Conservation (phyloP, 23 red algal species). For the Gracilaria vermiculophylla region DNA sequence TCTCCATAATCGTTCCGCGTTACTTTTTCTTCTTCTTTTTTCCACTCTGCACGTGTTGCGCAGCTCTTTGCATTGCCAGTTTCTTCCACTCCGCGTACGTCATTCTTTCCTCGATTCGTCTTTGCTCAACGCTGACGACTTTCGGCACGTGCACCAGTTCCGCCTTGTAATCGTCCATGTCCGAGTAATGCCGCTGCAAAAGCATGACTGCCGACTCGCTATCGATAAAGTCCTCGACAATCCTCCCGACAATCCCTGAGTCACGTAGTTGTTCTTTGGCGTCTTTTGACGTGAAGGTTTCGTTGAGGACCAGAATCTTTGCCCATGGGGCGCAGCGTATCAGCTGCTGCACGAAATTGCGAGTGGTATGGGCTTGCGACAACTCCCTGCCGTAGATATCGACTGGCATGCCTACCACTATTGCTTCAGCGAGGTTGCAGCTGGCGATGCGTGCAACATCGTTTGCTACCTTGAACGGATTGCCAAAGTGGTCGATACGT, state of each 20-base stretch:
- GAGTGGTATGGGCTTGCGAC: slow-evolving; percentile 30
- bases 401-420: slow-evolving; percentile 58
- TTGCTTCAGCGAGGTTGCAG: slow-evolving; percentile 4
- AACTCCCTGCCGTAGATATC: slow-evolving; percentile 20
- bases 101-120: neutral
- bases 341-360: slow-evolving; percentile 35
- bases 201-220: slow-evolving; percentile 44
- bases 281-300: slow-evolving; percentile 40
- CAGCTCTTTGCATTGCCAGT: slow-evolving; percentile 47
- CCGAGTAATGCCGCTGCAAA: slow-evolving; percentile 36
- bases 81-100: slow-evolving; percentile 55
- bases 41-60: neutral
- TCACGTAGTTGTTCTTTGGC: slow-evolving; percentile 17
- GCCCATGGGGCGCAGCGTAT: slow-evolving; percentile 44
- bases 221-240: slow-evolving; percentile 4
- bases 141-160: neutral
- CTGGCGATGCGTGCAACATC: slow-evolving; percentile 17
- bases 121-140: neutral
- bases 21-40: neutral
- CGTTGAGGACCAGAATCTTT: slow-evolving; percentile 37
- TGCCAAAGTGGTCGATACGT: slow-evolving; percentile 17
- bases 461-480: slow-evolving; percentile 13
- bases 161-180: slow-evolving; percentile 5
- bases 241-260: neutral
- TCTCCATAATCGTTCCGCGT: neutral